A percentile compares a stretch with the other conserved stretches of the same genome.
These are phyloP conservation scores for Spongospora subterranea DNA, from an alignment of 208 protist species.

Conservation along the genomic window DNA sequence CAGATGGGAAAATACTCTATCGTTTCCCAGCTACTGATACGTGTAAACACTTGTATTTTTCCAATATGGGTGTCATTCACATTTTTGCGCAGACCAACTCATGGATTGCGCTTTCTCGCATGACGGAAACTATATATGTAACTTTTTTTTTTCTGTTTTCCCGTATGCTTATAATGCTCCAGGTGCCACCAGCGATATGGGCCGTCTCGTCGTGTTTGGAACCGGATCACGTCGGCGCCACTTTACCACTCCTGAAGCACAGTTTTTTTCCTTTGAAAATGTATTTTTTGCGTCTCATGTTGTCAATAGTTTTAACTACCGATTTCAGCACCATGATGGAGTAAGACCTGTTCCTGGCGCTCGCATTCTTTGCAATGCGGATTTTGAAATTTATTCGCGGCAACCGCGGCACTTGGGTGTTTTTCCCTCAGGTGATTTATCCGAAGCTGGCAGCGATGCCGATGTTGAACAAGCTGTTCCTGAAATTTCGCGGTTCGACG, in stretches of 20 bases:
- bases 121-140: neutral
- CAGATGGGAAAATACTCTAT: neutral
- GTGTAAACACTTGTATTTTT: neutral
- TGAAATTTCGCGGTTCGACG: no score
- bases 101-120: neutral
- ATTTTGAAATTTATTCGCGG: neutral
- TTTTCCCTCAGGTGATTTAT: slow-evolving; percentile 10
- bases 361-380: slow-evolving; percentile 22
- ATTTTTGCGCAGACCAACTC: neutral
- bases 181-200: slow-evolving; percentile 40
- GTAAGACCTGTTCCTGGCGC: no score
- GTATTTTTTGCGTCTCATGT: no score
- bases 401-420: neutral
- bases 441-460: neutral
- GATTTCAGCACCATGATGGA: no score
- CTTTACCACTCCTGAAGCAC: neutral
- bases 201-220: slow-evolving; percentile 2
- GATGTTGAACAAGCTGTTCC: no score
- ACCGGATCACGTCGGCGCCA: slow-evolving; percentile 13
- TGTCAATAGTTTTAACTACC: no score
- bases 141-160: neutral
- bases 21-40: slow-evolving; percentile 22
- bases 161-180: neutral
- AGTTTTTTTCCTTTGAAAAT: slow-evolving; percentile 24
- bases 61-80: neutral